Conservation (phyloP, 139 green algal genomes). For the Chlorella sp. region DNA sequence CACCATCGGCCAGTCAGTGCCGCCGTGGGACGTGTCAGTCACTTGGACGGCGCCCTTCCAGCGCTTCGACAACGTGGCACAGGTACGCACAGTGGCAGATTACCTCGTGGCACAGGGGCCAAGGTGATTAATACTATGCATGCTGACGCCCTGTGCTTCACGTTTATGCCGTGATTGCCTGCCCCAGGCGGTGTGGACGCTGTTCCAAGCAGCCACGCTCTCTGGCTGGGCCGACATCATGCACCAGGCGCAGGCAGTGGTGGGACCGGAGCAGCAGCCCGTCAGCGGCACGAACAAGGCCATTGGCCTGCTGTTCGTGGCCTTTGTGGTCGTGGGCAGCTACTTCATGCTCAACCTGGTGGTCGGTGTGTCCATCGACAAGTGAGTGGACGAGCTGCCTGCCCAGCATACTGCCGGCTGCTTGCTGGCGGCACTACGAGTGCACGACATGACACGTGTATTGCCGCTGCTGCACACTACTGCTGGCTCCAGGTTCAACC, state of each 20-base stretch:
- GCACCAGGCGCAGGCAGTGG: slow-evolving; percentile 40
- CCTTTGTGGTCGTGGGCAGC: slow-evolving; percentile 44
- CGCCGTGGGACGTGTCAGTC: slow-evolving; percentile 25
- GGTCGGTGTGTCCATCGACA: slow-evolving; percentile 20
- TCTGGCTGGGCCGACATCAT: slow-evolving; percentile 46
- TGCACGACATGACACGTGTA: background rate
- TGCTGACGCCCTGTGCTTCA: too few species aligned
- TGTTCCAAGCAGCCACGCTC: slow-evolving; percentile 37
- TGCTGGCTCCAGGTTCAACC: slow-evolving; percentile 36
- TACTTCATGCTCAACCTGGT: slow-evolving; percentile 25
- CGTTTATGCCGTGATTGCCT: too few species aligned
- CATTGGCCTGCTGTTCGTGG: slow-evolving; percentile 49
- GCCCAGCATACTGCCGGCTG: too few species aligned
- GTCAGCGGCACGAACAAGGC: slow-evolving; percentile 23
- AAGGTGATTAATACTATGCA: too few species aligned
- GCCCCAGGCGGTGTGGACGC: slow-evolving; percentile 34
- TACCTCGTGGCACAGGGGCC: too few species aligned
- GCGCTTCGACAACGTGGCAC: slow-evolving; percentile 57
- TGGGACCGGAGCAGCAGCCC: slow-evolving; percentile 43
- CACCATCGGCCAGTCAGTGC: slow-evolving; percentile 18
- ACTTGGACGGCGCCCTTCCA: background rate
- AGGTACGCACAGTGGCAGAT: too few species aligned
- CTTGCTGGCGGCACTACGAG: too few species aligned
- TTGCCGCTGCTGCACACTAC: background rate
- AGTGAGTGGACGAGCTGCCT: slow-evolving; percentile 12